Evolutionary conservation across 495 filamentous ascomycete genomes (phyloP).

Genomic region (Penicillium flavigenum): DNA sequence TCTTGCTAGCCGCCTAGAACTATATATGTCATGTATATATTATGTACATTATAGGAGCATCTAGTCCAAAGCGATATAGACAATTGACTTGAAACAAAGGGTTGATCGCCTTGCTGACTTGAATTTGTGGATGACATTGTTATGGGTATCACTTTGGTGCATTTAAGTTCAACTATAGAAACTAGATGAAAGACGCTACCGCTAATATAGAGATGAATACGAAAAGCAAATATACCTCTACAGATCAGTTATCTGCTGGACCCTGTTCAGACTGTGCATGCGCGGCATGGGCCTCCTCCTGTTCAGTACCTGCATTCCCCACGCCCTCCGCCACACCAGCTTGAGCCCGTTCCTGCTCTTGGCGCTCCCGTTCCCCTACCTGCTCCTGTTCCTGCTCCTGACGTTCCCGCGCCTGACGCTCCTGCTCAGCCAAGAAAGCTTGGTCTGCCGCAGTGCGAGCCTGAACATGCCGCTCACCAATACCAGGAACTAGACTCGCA

Average conservation of each 20-base stretch:
- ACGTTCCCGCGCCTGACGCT: conserved; percentile 29
- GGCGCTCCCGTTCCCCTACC: not conserved
- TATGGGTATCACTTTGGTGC: not conserved
- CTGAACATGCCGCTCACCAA: conserved; percentile 79
- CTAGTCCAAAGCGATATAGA: too few relatives aligned
- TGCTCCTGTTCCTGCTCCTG: conserved; percentile 9
- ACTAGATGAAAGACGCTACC: not conserved
- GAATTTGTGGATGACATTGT: not conserved
- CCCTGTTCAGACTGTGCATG: not conserved
- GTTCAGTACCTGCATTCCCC: not conserved
- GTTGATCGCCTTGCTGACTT: not conserved
- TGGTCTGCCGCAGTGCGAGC: conserved; percentile 61
- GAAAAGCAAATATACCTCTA: not conserved
- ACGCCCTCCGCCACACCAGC: not conserved
- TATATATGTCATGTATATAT: not conserved
- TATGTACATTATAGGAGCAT: not conserved
- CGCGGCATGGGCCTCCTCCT: not conserved
- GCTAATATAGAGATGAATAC: not conserved
- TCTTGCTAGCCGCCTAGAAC: not conserved
- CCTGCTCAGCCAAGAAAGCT: conserved; percentile 41
- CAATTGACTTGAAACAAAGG: too few relatives aligned
- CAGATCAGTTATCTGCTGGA: not conserved
- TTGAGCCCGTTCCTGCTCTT: not conserved
- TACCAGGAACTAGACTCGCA: conserved; percentile 79
- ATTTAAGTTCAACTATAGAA: not conserved